phyloP scores from a whole-genome alignment of 1,284 basidiomycete genomes.

The Moesziomyces sp. region DNA sequence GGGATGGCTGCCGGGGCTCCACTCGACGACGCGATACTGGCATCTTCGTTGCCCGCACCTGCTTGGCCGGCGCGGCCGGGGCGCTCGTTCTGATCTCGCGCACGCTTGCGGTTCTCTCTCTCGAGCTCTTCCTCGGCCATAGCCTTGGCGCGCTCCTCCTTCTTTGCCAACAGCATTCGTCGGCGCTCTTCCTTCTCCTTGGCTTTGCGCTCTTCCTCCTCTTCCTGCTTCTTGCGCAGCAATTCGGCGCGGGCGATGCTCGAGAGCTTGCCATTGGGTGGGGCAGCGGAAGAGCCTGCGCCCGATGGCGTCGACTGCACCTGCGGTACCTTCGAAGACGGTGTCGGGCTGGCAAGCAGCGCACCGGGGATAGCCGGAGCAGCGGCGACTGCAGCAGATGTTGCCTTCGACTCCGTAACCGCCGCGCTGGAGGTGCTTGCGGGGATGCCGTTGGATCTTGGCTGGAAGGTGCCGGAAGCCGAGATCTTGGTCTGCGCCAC shows the following conservation, averaged over 20 bases:
- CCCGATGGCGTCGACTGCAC: slow-evolving; percentile 30
- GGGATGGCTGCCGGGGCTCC: slow-evolving; percentile 39
- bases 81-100: slow-evolving; percentile 41
- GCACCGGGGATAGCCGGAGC: slow-evolving; percentile 31
- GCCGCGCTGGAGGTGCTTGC: slow-evolving; percentile 1
- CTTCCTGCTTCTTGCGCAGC: slow-evolving; percentile 50
- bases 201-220: slow-evolving; percentile 50
- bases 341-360: slow-evolving; percentile 33
- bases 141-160: slow-evolving; percentile 43
- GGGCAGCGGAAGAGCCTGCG: slow-evolving; percentile 13
- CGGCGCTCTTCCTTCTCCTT: slow-evolving; percentile 54
- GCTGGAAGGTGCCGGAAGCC: slow-evolving; percentile 33
- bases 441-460: slow-evolving; percentile 21
- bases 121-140: slow-evolving; percentile 42
- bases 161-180: slow-evolving; percentile 44
- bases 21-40: slow-evolving; percentile 28
- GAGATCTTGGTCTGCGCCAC: slow-evolving; percentile 36
- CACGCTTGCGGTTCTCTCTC: slow-evolving; percentile 43
- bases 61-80: slow-evolving; percentile 19
- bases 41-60: slow-evolving; percentile 15
- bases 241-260: slow-evolving; percentile 50
- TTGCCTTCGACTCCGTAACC: slow-evolving; percentile 5
- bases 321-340: slow-evolving; percentile 20
- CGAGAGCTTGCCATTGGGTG: slow-evolving; percentile 38
- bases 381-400: slow-evolving; percentile 7